Conservation (phyloP, 164 flowering plant species). For the Tinospora cordifolia region DNA sequence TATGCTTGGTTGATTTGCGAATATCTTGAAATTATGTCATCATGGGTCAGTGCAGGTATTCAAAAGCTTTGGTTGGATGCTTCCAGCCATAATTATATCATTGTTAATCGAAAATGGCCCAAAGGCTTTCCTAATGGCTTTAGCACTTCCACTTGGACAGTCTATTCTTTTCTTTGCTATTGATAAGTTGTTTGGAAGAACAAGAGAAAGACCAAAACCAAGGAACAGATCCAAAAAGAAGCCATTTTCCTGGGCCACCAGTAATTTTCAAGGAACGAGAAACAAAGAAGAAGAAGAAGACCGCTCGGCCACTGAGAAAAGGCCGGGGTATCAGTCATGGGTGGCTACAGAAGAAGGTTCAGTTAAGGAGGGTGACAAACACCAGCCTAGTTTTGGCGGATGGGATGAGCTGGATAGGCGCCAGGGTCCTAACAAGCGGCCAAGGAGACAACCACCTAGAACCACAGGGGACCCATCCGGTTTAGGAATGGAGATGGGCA, state of each 20-base stretch:
- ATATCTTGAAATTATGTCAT: constrained; percentile 2
- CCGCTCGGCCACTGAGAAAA: constrained; percentile 14
- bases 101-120: constrained; percentile 51
- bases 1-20: background rate
- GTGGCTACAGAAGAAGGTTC: constrained; percentile 28
- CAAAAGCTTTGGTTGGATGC: constrained; percentile 61
- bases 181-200: constrained; percentile 39
- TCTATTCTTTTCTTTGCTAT: constrained; percentile 49
- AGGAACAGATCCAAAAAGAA: constrained; percentile 29
- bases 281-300: constrained; percentile 20
- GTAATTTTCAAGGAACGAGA: constrained; percentile 10
- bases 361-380: constrained; percentile 18
- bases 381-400: constrained; percentile 54
- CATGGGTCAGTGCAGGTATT: constrained; percentile 49
- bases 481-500: constrained; percentile 23
- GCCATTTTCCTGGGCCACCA: constrained; percentile 22
- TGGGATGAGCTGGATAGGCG: constrained; percentile 75
- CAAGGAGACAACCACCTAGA: constrained; percentile 18
- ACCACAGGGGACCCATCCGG: constrained; percentile 10
- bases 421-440: constrained; percentile 12
- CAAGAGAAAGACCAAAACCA: constrained; percentile 27
- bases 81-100: constrained; percentile 54
- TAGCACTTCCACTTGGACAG: constrained; percentile 56
- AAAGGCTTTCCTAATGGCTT: constrained; percentile 68
- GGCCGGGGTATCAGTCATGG: constrained; percentile 44